Percentiles rank a stretch among this genome's conserved stretches.
These are phyloP conservation scores for Trebouxia sp. DNA, from an alignment of 139 green algal species.

Conservation along the genomic window DNA sequence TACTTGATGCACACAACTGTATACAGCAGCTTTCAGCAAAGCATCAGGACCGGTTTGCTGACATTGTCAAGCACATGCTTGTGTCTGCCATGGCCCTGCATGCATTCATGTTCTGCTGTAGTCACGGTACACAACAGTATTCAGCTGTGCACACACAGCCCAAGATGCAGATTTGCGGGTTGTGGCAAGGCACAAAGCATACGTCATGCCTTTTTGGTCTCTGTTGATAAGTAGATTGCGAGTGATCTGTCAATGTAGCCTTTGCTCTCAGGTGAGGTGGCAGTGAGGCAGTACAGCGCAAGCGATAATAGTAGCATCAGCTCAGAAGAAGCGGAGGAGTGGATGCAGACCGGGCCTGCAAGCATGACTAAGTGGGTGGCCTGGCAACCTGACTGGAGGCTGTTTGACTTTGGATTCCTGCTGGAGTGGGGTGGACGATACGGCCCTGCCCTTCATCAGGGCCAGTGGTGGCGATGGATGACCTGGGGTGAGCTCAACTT, in stretches of 20 bases:
- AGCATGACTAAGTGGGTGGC: slow-evolving; percentile 14
- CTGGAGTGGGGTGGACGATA: slow-evolving; percentile 20
- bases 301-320: neutral
- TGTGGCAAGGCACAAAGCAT: too few species aligned
- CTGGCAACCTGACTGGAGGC: slow-evolving; percentile 15
- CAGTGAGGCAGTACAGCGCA: neutral
- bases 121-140: too few species aligned
- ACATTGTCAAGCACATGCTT: too few species aligned
- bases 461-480: slow-evolving; percentile 28
- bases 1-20: too few species aligned
- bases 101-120: too few species aligned
- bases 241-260: neutral
- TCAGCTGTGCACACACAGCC: too few species aligned
- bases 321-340: neutral
- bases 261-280: slow-evolving; percentile 2
- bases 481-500: neutral
- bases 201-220: neutral
- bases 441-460: slow-evolving; percentile 1
- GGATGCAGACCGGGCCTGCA: neutral
- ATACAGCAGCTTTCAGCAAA: too few species aligned
- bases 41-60: too few species aligned
- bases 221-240: neutral
- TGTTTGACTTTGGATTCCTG: slow-evolving; percentile 23
- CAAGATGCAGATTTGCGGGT: too few species aligned
- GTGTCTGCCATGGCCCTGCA: too few species aligned